Evolutionary conservation across 2,329 filamentous ascomycete species (phyloP), one percentile per base, ranked within the genome.

Genomic region (Anthostomella pinea): DNA sequence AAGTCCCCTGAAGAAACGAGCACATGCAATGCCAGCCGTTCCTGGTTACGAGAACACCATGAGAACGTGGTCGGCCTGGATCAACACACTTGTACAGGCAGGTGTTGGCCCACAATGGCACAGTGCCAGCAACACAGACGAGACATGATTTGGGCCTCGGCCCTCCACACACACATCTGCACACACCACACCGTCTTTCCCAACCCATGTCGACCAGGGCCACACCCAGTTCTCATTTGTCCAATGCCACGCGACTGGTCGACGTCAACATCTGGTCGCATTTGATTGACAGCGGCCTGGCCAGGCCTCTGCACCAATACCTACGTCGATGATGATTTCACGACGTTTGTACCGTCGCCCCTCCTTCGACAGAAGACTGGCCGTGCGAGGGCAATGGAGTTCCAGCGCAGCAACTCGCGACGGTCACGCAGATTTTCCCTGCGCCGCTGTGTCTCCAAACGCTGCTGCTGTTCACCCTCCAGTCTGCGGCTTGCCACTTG

Each of bases 141-240:
- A n/a, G n/a, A n/a, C n/a, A n/a, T n/a, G n/a, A n/a, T n/a, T n/a
- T n/a, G 25, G 25, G 25, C 11, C 13, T 15, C 17, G 25, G 13
- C 10, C 25, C 25, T 27, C 25, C 25, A 27, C 25, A 27, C 13
- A 27, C 13, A 15, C 25, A 13, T 15, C 25, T n/a, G 40, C 33
- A 46, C 42, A 38, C 41, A 45, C 43, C 41, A 42, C 46, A 46
- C 35, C 45, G 45, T 48, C 39, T 48, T 42, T 42, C 42, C 33
- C 30, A 34, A 48, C 33, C 46, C 46, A 38, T 49, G 43, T 43
- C 30, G 19, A 37, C 26, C 17, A 20, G 10, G 17, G 38, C 30
- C 38, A 41, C 39, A 44, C 36, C 35, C 38, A 43, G 38, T 32
- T 36, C 41, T 39, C 46, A 46, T 45, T 37, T 32, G 29, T 39